Percentiles rank a stretch among this genome's conserved stretches.
Evolutionary conservation across 106 monocot species (phyloP).

Genomic region (Dioscorea alata): DNA sequence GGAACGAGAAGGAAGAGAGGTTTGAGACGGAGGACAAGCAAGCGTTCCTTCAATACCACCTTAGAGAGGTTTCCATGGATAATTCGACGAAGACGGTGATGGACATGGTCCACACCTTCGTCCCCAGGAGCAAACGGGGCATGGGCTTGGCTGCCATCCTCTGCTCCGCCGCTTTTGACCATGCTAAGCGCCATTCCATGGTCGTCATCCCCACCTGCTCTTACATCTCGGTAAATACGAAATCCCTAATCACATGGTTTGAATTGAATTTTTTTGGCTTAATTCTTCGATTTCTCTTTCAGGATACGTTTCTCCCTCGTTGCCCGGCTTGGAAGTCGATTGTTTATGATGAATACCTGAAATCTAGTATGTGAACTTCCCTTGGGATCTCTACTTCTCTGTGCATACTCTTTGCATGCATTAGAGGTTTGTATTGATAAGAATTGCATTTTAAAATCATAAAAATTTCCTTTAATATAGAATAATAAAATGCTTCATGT

Average conservation of each 20-base stretch:
- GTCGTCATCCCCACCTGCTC: conserved; percentile 86
- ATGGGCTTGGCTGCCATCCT: conserved; percentile 65
- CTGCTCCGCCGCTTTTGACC: conserved; percentile 69
- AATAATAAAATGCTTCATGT: too few species aligned
- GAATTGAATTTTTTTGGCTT: not conserved
- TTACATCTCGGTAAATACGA: conserved; percentile 64
- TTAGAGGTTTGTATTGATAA: too few species aligned
- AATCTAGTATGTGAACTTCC: conserved; percentile 26
- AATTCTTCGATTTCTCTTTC: not conserved
- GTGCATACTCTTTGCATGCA: too few species aligned
- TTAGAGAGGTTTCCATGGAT: conserved; percentile 7
- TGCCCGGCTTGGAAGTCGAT: conserved; percentile 43
- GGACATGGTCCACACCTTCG: conserved; percentile 91
- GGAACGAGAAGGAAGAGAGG: conserved; percentile 56
- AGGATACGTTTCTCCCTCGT: conserved; percentile 69
- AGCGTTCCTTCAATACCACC: conserved; percentile 80
- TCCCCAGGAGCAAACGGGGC: conserved; percentile 76
- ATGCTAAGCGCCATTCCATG: conserved; percentile 51
- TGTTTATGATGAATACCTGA: conserved; percentile 25
- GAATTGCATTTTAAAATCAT: too few species aligned
- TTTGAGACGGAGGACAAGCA: conserved; percentile 84
- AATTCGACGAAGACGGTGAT: conserved; percentile 27
- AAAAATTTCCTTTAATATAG: too few species aligned
- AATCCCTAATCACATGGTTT: too few species aligned
- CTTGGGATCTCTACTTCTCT: too few species aligned